Conservation (phyloP, 345 rosid species). For the Capsella bursapastoris region DNA sequence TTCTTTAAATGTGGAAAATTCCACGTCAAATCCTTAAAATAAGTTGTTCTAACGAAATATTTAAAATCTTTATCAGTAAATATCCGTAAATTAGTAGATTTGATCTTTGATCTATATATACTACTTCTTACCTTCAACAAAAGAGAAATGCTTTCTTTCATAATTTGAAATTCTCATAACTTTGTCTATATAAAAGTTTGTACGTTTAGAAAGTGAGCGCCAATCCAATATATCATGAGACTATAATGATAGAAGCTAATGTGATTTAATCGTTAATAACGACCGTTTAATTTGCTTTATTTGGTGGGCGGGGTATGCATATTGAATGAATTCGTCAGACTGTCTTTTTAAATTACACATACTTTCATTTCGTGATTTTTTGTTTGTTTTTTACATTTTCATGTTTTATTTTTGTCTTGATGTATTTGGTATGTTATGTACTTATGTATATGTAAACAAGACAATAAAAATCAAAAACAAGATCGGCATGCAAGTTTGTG, state of each 20-base stretch:
- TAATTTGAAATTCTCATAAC: neutral
- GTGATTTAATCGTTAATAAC: constrained; percentile 9
- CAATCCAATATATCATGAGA: constrained; percentile 27
- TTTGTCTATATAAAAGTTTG: neutral
- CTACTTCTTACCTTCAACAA: neutral
- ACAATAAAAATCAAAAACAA: constrained; percentile 24
- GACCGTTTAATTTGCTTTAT: constrained; percentile 29
- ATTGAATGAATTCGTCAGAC: constrained; percentile 4
- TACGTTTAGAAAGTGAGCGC: constrained; percentile 7
- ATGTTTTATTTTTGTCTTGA: constrained; percentile 17
- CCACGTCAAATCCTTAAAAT: no score
- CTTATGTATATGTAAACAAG: constrained; percentile 16
- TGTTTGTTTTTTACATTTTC: neutral
- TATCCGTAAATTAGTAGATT: no score
- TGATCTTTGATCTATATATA: no score
- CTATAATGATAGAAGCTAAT: constrained; percentile 18
- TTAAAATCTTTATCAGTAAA: no score
- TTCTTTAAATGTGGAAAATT: no score
- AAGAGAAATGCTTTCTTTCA: neutral
- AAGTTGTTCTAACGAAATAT: no score
- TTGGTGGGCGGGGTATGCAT: constrained; percentile 29
- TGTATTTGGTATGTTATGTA: constrained; percentile 23
- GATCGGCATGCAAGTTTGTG: constrained; percentile 34
- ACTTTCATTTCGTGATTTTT: neutral
- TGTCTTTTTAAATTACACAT: neutral